These are phyloP conservation scores for Colletotrichum tabaci DNA, from an alignment of 2,329 filamentous ascomycete species.

Conservation along the genomic window DNA sequence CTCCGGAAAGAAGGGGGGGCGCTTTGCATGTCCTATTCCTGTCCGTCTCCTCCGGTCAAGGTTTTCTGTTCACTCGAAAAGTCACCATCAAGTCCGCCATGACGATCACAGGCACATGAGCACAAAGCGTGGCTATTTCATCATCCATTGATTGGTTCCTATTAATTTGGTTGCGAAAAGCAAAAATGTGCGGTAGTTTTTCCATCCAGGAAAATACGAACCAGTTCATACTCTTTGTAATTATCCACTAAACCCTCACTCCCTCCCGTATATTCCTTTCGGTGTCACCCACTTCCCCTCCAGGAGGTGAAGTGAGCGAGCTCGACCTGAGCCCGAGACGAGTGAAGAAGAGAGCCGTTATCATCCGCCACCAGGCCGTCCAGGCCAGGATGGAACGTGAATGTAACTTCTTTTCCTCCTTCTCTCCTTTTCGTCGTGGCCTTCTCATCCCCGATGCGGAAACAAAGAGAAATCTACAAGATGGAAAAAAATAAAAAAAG, in stretches of 20 bases:
- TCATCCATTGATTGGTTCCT: constrained; percentile 45
- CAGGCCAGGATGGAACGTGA: neutral
- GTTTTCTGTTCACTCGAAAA: too few species aligned
- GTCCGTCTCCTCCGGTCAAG: too few species aligned
- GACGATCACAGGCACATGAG: neutral
- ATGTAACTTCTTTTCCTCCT: neutral
- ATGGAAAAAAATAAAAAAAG: constrained; percentile 44
- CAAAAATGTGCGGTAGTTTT: constrained; percentile 45
- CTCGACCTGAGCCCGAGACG: constrained; percentile 4
- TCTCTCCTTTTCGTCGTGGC: neutral
- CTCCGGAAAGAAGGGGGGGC: neutral
- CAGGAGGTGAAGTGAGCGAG: neutral
- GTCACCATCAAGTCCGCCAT: too few species aligned
- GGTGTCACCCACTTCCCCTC: neutral
- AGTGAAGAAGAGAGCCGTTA: neutral
- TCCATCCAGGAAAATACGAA: constrained; percentile 64
- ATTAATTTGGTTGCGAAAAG: constrained; percentile 45
- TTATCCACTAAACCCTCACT: constrained; percentile 36
- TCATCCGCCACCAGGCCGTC: neutral
- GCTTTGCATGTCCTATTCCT: neutral
- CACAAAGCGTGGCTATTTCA: constrained; percentile 30
- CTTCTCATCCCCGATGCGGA: constrained; percentile 29
- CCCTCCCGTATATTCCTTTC: neutral
- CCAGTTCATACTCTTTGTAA: constrained; percentile 60
- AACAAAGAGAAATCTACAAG: constrained; percentile 45